Evolutionary conservation across 2,329 filamentous ascomycete genomes (phyloP), one percentile per base, ranked within the genome.

Genomic region (Mycosphaerella sp.): DNA sequence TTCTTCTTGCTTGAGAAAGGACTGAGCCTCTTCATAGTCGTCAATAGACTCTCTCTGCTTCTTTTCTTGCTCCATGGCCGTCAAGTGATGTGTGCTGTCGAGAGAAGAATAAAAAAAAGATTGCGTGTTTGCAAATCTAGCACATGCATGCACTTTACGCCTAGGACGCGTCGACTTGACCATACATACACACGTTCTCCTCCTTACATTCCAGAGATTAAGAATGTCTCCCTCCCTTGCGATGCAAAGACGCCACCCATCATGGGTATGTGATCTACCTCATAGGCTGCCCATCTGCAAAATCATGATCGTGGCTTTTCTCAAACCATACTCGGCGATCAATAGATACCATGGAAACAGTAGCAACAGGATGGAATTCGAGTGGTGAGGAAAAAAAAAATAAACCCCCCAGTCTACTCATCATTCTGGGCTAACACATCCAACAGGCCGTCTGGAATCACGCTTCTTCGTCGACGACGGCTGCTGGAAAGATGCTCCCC

Each of bases 401-500:
- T 3, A 21, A 21, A 21, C 21, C 21, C 14, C 14, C 14, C 12
- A 40, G 21, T 2, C 26, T 4, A 4, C n/a, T n/a, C 12, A 8
- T n/a, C 40, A n/a, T 26, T 21, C 40, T 57, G 42, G 47, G 29
- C 47, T 40, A 6, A n/a, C 14, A 6, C 7, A 38, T 48, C 21
- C 1, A 14, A 7, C 55, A 66, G 63, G 56, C 2, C 67, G 73
- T 49, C 62, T 74, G n/a, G 71, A 73, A 47, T 70, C 72, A 1
- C 64, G 69, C 42, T 72, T 68, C 46, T 73, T 73, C 57, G 58
- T 72, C 29, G 81, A 85, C 63, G 76, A 78, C 59, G 82, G 83
- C 38, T 71, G 87, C 56, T 90, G 86, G 85, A 83, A 82, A 64
- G 78, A 84, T 46, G 86, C 87, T 2, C 86, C 87, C 14, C 68